Percentiles rank a stretch among this genome's conserved stretches.
Conservation (phyloP, 2,329 filamentous ascomycete species). For the Cladosporium cucumerinum region DNA sequence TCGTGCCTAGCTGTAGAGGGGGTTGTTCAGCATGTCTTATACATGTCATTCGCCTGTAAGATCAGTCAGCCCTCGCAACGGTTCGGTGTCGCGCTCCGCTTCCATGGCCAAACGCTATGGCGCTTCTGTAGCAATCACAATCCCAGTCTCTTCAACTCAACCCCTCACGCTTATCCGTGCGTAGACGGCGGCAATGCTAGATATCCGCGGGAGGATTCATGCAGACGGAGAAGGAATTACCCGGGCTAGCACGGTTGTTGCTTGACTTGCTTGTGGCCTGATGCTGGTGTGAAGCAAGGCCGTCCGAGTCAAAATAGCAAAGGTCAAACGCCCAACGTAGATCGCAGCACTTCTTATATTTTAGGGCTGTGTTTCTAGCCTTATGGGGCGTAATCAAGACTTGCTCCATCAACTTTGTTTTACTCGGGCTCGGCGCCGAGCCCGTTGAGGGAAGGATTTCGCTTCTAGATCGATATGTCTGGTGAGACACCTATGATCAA, state of each 20-base stretch:
- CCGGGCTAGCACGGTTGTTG: neutral
- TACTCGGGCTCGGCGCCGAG: constrained; percentile 1
- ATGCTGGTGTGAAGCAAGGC: neutral
- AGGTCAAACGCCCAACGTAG: neutral
- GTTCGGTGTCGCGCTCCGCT: neutral
- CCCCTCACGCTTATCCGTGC: neutral
- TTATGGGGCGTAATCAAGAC: constrained; percentile 9
- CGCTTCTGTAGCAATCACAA: neutral
- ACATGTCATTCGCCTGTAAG: neutral
- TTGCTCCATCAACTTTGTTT: neutral
- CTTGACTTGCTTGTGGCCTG: neutral
- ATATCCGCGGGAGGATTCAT: neutral
- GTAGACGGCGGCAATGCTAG: neutral
- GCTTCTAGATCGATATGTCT: neutral
- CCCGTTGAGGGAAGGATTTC: constrained; percentile 2
- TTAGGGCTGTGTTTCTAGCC: neutral
- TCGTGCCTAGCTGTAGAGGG: neutral
- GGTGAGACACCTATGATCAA: neutral
- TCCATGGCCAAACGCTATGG: constrained; percentile 4
- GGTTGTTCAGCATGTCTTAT: constrained; percentile 1
- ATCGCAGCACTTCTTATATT: neutral
- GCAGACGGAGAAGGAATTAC: neutral
- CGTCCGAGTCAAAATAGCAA: neutral
- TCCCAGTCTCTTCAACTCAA: neutral
- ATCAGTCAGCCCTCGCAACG: neutral